Conservation (phyloP, 2,329 filamentous ascomycete genomes). For the Cordyceps militaris region DNA sequence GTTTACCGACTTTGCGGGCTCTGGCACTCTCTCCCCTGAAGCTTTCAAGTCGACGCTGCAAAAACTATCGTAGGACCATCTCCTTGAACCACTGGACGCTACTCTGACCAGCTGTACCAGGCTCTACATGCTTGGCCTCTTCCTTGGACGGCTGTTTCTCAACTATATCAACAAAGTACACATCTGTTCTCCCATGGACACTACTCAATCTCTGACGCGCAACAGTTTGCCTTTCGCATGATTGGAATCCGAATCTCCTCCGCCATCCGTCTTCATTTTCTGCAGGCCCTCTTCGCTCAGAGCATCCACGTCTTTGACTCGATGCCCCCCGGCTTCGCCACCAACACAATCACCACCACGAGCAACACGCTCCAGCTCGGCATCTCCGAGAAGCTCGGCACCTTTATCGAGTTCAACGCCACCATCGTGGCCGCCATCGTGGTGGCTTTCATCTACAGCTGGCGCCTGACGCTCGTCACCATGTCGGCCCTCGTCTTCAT, state of each 20-base stretch:
- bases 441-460: conserved; percentile 50
- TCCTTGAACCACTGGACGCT: neutral
- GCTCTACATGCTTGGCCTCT: conserved; percentile 64
- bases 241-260: conserved; percentile 56
- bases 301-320: conserved; percentile 62
- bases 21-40: conserved; percentile 18
- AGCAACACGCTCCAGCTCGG: conserved; percentile 59
- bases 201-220: conserved; percentile 13
- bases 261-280: conserved; percentile 55
- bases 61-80: conserved; percentile 10
- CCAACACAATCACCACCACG: conserved; percentile 56
- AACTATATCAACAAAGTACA: conserved; percentile 53
- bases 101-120: conserved; percentile 26
- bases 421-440: conserved; percentile 46
- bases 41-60: conserved; percentile 28
- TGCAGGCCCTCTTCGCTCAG: conserved; percentile 56
- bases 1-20: conserved; percentile 20
- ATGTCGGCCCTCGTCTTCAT: conserved; percentile 51
- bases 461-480: conserved; percentile 54
- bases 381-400: conserved; percentile 56
- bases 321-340: conserved; percentile 54
- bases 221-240: conserved; percentile 51
- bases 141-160: conserved; percentile 57
- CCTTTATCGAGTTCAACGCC: conserved; percentile 48
- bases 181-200: neutral